These are phyloP conservation scores for Stephania cephalantha DNA, from an alignment of 164 flowering plant genomes.

Conservation along the genomic window DNA sequence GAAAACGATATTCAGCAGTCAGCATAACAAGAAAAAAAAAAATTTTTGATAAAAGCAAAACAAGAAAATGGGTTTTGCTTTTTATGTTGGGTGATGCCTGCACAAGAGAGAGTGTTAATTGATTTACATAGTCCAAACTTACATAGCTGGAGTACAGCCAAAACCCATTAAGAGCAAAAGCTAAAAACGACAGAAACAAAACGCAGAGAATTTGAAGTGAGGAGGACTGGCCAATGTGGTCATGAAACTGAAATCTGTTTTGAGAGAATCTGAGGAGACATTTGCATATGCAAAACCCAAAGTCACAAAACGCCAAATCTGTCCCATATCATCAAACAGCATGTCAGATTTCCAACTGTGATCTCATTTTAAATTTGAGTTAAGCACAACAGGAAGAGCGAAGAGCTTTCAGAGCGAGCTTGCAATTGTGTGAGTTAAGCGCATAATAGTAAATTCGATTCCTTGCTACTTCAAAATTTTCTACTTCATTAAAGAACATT, in stretches of 20 bases:
- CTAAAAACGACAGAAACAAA: neutral
- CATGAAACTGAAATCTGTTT: neutral
- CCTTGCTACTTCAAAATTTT: too few relatives aligned
- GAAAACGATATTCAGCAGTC: neutral
- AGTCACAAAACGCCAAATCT: neutral
- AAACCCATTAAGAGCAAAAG: neutral
- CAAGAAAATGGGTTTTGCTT: neutral
- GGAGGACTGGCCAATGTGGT: neutral
- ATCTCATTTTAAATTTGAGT: neutral
- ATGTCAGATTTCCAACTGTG: neutral
- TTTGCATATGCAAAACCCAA: neutral
- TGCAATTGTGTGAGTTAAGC: too few relatives aligned
- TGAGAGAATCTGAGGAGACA: slow-evolving; percentile 1
- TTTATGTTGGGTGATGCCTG: neutral
- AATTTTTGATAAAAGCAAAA: neutral
- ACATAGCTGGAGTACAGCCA: neutral
- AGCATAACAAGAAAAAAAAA: neutral
- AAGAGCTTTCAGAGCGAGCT: too few relatives aligned
- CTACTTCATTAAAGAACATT: too few relatives aligned
- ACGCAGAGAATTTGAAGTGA: neutral
- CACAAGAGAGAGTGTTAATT: neutral
- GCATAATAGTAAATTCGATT: too few relatives aligned
- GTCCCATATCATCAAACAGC: slow-evolving; percentile 1
- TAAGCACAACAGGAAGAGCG: too few relatives aligned
- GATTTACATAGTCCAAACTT: too few relatives aligned